Evolutionary conservation across 371 early-diverging fungal genomes (phyloP), one percentile per base, ranked within the genome.

Genomic region (Nematocida homosporus): DNA sequence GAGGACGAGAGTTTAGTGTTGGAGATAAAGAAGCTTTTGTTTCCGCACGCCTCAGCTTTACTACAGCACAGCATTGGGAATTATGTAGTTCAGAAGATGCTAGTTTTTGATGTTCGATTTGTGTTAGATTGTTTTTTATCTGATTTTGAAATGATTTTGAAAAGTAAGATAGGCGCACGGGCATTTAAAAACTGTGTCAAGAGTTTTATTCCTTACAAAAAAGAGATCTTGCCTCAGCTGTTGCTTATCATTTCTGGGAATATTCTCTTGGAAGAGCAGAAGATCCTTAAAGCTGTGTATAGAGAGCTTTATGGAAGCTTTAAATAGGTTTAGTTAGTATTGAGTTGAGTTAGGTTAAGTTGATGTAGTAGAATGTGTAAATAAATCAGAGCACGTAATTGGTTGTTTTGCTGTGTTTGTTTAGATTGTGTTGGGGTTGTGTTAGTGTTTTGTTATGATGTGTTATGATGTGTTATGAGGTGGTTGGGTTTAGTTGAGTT

Each of bases 1-100:
- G 61, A 60, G 52, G 30, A 40, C 8, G 52, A 50, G 8, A 3
- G 10, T 8, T 38, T 72, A 16, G 52, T 63, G 2, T 27, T 18
- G 16, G 42, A 55, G 35, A 57, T 68, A 16, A 68, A 79, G 52
- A 56, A 54, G 54, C 56, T 72, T 4, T 59, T 83, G 16, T 41
- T 41, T 4, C 65, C 79, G 40, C 67, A 80, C 57, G 81, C 79
- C 41, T 29, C 60, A 8, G 57, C 48, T 67, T 54, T 84, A 18
- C 60, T 84, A 34, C 64, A 56, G 25, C 83, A 84, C 67, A 80
- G 79, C 37, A 79, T 84, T 38, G 85, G 85, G 55, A 84, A 84
- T 53, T 84, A 84, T 47, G 63, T 81, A 5, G 79, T 84, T 34
- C 85, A 84, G 64, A 79, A 68, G 53, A 60, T 84, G 48, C n/a